Percentiles rank a stretch among this genome's conserved stretches.
These are phyloP conservation scores for Termitomyces sp. DNA, from an alignment of 768 basidiomycete genomes.

Conservation along the genomic window DNA sequence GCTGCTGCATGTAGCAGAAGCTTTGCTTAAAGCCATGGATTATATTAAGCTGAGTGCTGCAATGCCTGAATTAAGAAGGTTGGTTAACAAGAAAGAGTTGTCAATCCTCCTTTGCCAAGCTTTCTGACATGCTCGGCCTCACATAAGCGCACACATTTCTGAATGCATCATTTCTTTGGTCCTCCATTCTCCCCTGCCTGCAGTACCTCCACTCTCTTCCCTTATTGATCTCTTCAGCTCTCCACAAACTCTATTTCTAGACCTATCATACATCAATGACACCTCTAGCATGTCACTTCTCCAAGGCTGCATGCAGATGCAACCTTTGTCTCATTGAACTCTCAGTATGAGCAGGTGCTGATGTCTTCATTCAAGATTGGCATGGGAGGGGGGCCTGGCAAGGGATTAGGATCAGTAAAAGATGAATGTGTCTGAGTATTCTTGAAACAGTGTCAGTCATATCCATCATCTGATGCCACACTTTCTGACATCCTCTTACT, in stretches of 20 bases:
- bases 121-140: too few species aligned
- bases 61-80: too few species aligned
- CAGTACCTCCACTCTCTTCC: constrained; percentile 31
- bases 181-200: constrained; percentile 31
- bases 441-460: constrained; percentile 69
- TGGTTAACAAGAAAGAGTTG: too few species aligned
- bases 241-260: constrained; percentile 63
- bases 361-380: constrained; percentile 81
- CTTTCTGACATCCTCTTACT: not conserved
- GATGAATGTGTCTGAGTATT: constrained; percentile 82
- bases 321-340: constrained; percentile 80
- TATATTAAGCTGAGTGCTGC: too few species aligned
- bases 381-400: constrained; percentile 65
- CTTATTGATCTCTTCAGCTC: constrained; percentile 58
- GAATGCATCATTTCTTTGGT: constrained; percentile 50
- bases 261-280: constrained; percentile 78
- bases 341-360: constrained; percentile 78
- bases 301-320: constrained; percentile 76
- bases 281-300: constrained; percentile 72
- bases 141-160: constrained; percentile 70
- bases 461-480: not conserved
- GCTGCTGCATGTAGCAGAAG: too few species aligned
- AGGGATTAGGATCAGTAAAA: constrained; percentile 48
- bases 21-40: too few species aligned
- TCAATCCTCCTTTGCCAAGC: too few species aligned